phyloP scores from a whole-genome alignment of 176 grass and related monocot species.

The Triticum turgidum region DNA sequence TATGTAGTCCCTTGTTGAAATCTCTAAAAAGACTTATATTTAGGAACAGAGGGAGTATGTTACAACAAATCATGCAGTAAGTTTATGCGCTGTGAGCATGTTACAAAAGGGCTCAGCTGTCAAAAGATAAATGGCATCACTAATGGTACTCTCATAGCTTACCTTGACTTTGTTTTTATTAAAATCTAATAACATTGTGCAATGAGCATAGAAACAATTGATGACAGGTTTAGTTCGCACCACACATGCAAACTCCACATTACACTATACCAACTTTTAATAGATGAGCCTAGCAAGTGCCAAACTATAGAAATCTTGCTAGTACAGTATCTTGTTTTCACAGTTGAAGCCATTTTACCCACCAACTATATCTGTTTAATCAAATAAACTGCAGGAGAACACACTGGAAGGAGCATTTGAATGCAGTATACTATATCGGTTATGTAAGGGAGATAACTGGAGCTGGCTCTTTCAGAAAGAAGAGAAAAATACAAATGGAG shows the following conservation, averaged over 20 bases:
- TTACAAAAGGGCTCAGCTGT: neutral
- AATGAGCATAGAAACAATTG: neutral
- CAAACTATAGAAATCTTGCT: neutral
- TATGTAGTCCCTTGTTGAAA: too few relatives aligned
- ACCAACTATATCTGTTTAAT: neutral
- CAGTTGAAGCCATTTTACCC: neutral
- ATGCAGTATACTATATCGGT: neutral
- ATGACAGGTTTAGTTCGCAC: neutral
- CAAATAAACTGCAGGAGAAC: neutral
- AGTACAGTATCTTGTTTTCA: neutral
- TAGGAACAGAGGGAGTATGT: neutral
- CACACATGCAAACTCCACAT: neutral
- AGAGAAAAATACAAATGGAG: neutral
- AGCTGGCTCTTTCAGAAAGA: neutral
- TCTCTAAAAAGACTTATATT: too few relatives aligned
- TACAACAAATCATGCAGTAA: neutral
- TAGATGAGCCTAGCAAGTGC: neutral
- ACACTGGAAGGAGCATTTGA: neutral
- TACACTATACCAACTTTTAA: neutral
- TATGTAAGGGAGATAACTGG: neutral
- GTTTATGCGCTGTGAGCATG: neutral
- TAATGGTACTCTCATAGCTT: neutral
- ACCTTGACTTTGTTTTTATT: neutral
- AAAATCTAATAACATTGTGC: neutral
- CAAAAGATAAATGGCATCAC: slow-evolving; percentile 1